Evolutionary conservation across 306 rosid species (phyloP), one percentile per base, ranked within the genome.

Genomic region (Spatholobus suberectus): DNA sequence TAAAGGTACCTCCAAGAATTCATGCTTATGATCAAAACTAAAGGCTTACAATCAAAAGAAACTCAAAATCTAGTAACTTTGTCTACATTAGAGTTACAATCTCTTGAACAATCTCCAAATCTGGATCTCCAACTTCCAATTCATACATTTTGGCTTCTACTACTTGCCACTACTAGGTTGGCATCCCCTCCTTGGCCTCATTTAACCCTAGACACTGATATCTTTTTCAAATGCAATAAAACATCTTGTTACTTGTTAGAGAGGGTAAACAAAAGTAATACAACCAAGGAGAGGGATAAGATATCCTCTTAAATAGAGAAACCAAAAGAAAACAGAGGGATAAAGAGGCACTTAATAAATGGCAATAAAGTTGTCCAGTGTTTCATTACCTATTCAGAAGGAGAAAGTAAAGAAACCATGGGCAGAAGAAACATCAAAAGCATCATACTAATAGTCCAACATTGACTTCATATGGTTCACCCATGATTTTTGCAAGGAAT

Each of bases 41-140:
- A 49, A 73, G 26, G 26, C 63, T 73, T 32, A 26, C 77, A 73
- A 73, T 51, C 65, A 51, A 51, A 72, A 73, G 37, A 11, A 9
- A 21, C 32, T 51, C 79, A 55, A 12, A 37, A 55, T 21, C 62
- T 55, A 55, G 40, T 23, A 38, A 57, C 24, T 37, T 37, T 12
- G 18, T 12, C 51, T 34, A 35, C 78, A 52, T 20, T 72, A 49
- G 62, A 29, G 77, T 21, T 24, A 70, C 41, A 71, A 71, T 71
- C 38, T 43, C 12, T 70, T 13, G 38, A 70, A 44, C 24, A 44
- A 44, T 34, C 77, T 72, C 44, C 77, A 72, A 49, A 47, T 62
- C 17, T 47, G 20, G 20, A 46, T 44, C 76, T 26, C 24, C 21
- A 32, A 26, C 41, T 32, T 55, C 46, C 10, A 29, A 10, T 17